Evolutionary conservation across 495 filamentous ascomycete species (phyloP), one percentile per base, ranked within the genome.

Genomic region (Trypethelium eluteriae): DNA sequence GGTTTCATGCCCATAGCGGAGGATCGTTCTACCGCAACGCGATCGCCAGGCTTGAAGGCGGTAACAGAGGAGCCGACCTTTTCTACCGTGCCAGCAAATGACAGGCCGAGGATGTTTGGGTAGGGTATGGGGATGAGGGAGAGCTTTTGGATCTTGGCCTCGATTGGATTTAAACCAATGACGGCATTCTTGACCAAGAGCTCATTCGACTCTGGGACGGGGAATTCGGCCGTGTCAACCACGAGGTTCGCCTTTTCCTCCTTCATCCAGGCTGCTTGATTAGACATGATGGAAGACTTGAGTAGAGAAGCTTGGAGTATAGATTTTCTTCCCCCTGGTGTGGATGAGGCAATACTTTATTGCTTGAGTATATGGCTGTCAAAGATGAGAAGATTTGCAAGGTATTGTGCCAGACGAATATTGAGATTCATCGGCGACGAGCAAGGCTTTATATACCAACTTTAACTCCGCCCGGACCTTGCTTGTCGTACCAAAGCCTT

Each of bases 1-100:
- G 38, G 16, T 9, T 59, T 59, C 32, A 14, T 34, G 25, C n/a
- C 14, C 53, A 59, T 59, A 6, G 32, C 53, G 18, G 53, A 34
- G 4, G 53, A 59, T 4, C 53, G 53, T 10, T 59, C 36, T 4
- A 36, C 68, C 14, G 68, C 68, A 10, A 83, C 79, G 16, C 79
- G 75, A 64, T 84, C 82, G 10, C 83, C 81, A 0, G 64, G 14
- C 44, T 80, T 77, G 76, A 85, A 82, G 0, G 68, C 53, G n/a
- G 70, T 79, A 2, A 82, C 81, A 10, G 46, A 71, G 1, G 70
- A 65, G 18, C 85, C 85, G 38, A 83, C 77, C 38, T 75, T 77
- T 12, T 70, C 74, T 11, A 88, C 76, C 2, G 75, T 78, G 25
- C 87, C 87, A 1, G 82, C 77, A 34, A 83, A 73, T 68, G 88